phyloP scores from a whole-genome alignment of 2,329 filamentous ascomycete species.

The Albophoma yamanashiensis region DNA sequence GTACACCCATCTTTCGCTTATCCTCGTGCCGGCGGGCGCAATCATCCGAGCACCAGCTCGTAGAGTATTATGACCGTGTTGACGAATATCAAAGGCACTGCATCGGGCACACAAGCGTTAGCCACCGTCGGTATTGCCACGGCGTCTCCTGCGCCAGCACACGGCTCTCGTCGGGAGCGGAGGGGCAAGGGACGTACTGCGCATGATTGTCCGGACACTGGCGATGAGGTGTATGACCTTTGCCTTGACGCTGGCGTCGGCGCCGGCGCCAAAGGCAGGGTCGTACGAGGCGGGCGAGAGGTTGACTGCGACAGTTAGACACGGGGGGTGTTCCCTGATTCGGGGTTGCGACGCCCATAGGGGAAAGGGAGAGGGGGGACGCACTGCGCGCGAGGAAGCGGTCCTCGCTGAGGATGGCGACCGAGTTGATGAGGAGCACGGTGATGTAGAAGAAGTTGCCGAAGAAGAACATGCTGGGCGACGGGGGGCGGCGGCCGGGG shows the following conservation, averaged over 20 bases:
- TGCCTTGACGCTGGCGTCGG: conserved; percentile 71
- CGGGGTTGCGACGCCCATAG: too few species aligned
- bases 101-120: neutral
- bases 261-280: conserved; percentile 63
- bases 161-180: neutral
- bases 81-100: conserved; percentile 76
- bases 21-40: neutral
- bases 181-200: conserved; percentile 46
- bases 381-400: conserved; percentile 68
- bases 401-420: conserved; percentile 90
- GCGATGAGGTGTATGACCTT: conserved; percentile 85
- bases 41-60: conserved; percentile 64
- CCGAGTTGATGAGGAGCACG: conserved; percentile 84
- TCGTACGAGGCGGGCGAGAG: conserved; percentile 63
- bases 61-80: conserved; percentile 79
- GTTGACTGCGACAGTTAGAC: conserved; percentile 41
- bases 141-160: neutral
- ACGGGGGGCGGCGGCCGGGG: neutral
- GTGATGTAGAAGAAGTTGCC: conserved; percentile 66
- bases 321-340: neutral
- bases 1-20: neutral
- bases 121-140: neutral
- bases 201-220: conserved; percentile 83
- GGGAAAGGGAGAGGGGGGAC: conserved; percentile 4
- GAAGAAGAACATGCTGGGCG: conserved; percentile 52